Percentiles rank a stretch among this genome's conserved stretches.
Evolutionary conservation across 768 basidiomycete genomes (phyloP).

Genomic region (Suillus lakei): DNA sequence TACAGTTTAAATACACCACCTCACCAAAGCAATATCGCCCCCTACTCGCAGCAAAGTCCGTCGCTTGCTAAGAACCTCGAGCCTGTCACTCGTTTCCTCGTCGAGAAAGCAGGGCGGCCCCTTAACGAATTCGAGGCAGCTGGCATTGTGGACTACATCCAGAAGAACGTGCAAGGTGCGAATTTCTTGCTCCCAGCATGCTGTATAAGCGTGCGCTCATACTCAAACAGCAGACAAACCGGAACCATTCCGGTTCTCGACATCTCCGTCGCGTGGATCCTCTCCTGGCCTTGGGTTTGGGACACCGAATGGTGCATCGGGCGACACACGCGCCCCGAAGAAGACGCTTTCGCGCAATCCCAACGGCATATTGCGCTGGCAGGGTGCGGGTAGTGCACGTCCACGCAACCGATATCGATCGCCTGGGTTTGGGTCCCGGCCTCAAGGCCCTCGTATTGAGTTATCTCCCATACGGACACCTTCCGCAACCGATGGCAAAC

Average conservation of each 20-base stretch:
- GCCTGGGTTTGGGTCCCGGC: conserved; percentile 68
- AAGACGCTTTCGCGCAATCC: conserved; percentile 71
- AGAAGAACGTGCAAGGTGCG: conserved; percentile 55
- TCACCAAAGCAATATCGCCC: neutral
- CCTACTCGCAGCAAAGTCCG: conserved; percentile 12
- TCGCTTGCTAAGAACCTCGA: conserved; percentile 50
- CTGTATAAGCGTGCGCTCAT: conserved; percentile 20
- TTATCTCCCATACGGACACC: conserved; percentile 41
- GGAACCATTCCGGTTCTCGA: conserved; percentile 69
- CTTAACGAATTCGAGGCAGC: conserved; percentile 58
- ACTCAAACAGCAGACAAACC: conserved; percentile 38
- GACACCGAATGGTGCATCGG: conserved; percentile 6
- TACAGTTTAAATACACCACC: conserved; percentile 19
- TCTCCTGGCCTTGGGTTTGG: conserved; percentile 27
- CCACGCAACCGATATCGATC: conserved; percentile 73
- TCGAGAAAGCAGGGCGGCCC: conserved; percentile 49
- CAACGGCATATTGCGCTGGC: conserved; percentile 74
- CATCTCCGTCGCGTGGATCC: conserved; percentile 37
- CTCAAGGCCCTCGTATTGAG: conserved; percentile 50
- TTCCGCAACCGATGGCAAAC: conserved; percentile 55
- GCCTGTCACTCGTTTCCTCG: conserved; percentile 52
- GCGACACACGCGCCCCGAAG: conserved; percentile 42
- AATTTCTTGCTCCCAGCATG: conserved; percentile 2
- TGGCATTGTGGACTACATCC: conserved; percentile 58
- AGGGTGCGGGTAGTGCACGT: conserved; percentile 77